Base-by-base conservation (phyloP, 163 green algal species). In the Prototheca wickerhamii region DNA sequence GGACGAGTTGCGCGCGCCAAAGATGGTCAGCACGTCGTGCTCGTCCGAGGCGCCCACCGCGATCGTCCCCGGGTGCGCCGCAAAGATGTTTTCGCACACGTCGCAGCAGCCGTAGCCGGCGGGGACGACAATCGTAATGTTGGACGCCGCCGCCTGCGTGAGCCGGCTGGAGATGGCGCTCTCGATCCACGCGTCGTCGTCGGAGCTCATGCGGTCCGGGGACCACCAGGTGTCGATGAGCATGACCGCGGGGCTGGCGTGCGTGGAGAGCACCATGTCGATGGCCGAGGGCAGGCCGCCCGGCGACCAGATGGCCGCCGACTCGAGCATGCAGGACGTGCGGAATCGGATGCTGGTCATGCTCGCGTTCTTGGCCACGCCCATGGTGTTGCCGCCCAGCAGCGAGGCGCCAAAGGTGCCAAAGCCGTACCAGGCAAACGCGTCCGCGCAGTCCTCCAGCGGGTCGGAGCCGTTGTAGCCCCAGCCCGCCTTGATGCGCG, bases 141-240 rank as follows among this genome's bases (percentile, higher is more conserved):
- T 30, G 12, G 10, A 4, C 8, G 20, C 55, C 18, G 12, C 7
- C 10, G 32, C 32, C 31, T 30, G 55, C 30, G 46, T 31, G 30
- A 61, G 55, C 55, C 55, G 55, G 32, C 20, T 46, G 10, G 46
- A 32, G 18, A 61, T 15, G 10, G 55, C 55, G 18, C 25, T 4
- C 32, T 61, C 18, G 55, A 61, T 61, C 20, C n/a, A 44, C 17
- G 25, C 12, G 55, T 44, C 55, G 55, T 61, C 55, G 55, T 46
- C 32, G 30, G 20, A 50, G 17, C 8, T 32, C 12, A 44, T 34
- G 32, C 55, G 55, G 32, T 61, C 31, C 12, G 31, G 31, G 12
- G 55, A 44, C 55, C 58, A 63, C 58, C 58, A 63, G 6, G 58
- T 63, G 28, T 65, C 59, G 6, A 65, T 56, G 10, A 65, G 21